Evolutionary conservation across 1,284 basidiomycete genomes (phyloP), one percentile per base, ranked within the genome.

Genomic region (Trichosporon sp.): DNA sequence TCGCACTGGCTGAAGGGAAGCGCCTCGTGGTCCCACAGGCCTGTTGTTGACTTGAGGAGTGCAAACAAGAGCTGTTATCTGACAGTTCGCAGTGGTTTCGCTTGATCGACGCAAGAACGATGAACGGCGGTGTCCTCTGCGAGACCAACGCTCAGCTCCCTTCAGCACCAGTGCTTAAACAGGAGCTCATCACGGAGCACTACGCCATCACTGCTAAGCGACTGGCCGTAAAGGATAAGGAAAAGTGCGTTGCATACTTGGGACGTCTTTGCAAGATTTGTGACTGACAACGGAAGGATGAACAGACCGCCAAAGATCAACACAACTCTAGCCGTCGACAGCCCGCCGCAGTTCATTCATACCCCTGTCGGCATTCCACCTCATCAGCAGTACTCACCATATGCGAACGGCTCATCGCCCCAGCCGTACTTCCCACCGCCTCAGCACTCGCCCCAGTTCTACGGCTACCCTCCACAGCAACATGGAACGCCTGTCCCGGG

Each of bases 171-270:
- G 63, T 56, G 58, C 67, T 69, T 59, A 69, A 69, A 63, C 65
- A 66, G 56, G 67, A 69, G 56, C 67, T 66, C 37, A 60, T 69
- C 63, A 69, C 67, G 29, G 67, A 69, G 63, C 67, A 69, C 63
- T 69, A 69, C 65, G 65, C 65, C 49, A 59, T 69, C 61, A 66
- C 63, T 27, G 67, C 65, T 4, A 69, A 66, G 49, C 67, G 65
- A 13, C 31, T 59, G 14, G 64, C 67, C 10, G 57, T 60, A 21
- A 69, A 69, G 52, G 67, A 69, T 60, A 68, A 65, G 14, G 23
- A 27, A 19, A 56, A 36, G 52, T n/a, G 5, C 21, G 34, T 32
- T n/a, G 46, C 25, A 36, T 8, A 19, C 34, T 19, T 4, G 32
- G 2, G 23, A 21, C 34, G 21, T 25, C 8, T 11, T 19, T 21